phyloP scores from a whole-genome alignment of 2,329 filamentous ascomycete species.

The Gyromitra esculenta region DNA sequence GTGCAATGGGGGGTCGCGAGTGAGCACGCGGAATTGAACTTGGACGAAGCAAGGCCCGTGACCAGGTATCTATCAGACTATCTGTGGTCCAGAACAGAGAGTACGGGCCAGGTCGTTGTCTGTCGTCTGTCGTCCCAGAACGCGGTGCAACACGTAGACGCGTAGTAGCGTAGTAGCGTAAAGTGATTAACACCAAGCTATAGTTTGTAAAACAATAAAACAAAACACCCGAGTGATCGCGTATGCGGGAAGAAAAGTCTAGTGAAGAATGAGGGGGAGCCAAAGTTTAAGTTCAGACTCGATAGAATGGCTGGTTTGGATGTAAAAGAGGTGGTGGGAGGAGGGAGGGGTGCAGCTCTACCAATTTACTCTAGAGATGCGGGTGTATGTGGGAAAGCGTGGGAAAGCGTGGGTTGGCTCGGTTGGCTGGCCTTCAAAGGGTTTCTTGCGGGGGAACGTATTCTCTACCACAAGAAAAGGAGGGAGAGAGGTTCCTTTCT shows the following conservation, averaged over 20 bases:
- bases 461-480: background rate
- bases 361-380: slow-evolving; percentile 17
- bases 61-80: slow-evolving; percentile 3
- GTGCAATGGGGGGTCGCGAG: background rate
- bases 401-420: slow-evolving; percentile 28
- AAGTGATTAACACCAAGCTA: background rate
- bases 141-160: slow-evolving; percentile 41
- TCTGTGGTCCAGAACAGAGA: slow-evolving; percentile 5
- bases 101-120: slow-evolving; percentile 1
- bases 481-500: slow-evolving; percentile 1
- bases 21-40: slow-evolving; percentile 20
- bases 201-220: slow-evolving; percentile 3
- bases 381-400: background rate
- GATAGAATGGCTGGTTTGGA: background rate
- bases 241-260: slow-evolving; percentile 18
- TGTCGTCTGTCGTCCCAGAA: slow-evolving; percentile 12
- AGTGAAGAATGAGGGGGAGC: background rate
- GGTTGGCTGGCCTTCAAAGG: slow-evolving; percentile 14
- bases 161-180: slow-evolving; percentile 41
- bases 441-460: background rate
- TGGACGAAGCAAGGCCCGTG: slow-evolving; percentile 8
- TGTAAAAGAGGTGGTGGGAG: background rate
- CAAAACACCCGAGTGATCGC: slow-evolving; percentile 39
- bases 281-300: slow-evolving; percentile 20
- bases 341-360: background rate